Evolutionary conservation across 2,329 filamentous ascomycete genomes (phyloP).

Genomic region (Byssoonygena ceratinophila): DNA sequence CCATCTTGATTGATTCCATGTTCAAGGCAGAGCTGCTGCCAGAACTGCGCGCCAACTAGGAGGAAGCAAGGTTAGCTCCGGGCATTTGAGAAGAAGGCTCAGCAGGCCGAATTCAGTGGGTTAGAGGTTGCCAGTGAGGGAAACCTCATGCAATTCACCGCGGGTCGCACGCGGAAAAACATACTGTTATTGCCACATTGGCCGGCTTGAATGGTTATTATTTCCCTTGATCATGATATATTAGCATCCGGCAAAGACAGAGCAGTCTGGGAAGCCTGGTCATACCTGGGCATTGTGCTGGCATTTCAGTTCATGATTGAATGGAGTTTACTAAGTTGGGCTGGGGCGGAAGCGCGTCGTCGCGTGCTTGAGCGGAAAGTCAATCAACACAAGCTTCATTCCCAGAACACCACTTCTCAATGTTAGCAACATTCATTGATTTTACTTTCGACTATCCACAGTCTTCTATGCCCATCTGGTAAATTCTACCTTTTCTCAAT

Average conservation of each 20-base stretch:
- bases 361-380: slow-evolving; percentile 1
- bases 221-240: slow-evolving; percentile 64
- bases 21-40: slow-evolving; percentile 96
- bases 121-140: background rate
- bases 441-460: too few species aligned
- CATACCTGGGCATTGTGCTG: slow-evolving; percentile 10
- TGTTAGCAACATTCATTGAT: too few species aligned
- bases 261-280: background rate
- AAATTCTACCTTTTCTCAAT: too few species aligned
- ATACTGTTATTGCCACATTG: slow-evolving; percentile 98
- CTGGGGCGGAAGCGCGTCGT: slow-evolving; percentile 5
- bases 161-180: slow-evolving; percentile 32
- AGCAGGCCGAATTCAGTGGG: background rate
- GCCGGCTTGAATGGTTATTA: slow-evolving; percentile 97
- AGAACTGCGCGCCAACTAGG: slow-evolving; percentile 90
- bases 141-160: background rate
- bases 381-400: too few species aligned
- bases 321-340: background rate
- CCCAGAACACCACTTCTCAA: too few species aligned
- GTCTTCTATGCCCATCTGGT: too few species aligned
- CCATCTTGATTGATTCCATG: slow-evolving; percentile 97
- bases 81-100: background rate
- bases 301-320: background rate
- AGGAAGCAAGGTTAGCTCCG: background rate
- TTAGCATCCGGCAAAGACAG: background rate